phyloP scores from a whole-genome alignment of 768 basidiomycete genomes.

The Phylloporus arenicola region DNA sequence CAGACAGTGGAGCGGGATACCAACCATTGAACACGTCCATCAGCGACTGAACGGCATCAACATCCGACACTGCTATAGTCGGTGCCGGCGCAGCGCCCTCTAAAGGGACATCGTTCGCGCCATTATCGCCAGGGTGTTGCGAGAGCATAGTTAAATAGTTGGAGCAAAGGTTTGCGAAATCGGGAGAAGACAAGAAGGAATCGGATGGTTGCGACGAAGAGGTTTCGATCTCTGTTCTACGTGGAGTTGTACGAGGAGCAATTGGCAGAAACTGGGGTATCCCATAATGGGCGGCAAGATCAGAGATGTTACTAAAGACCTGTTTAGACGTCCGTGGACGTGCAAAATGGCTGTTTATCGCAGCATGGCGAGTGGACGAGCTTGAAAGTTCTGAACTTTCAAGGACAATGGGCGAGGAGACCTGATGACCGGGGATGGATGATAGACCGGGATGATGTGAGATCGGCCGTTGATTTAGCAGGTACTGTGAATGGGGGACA shows the following conservation, averaged over 20 bases:
- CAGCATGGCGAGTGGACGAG: constrained; percentile 47
- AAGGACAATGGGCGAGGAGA: constrained; percentile 34
- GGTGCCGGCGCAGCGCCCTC: constrained; percentile 24
- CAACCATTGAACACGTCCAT: constrained; percentile 38
- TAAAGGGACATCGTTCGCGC: constrained; percentile 30
- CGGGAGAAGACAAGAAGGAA: constrained; percentile 28
- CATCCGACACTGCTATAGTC: constrained; percentile 18
- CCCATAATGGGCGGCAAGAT: constrained; percentile 74
- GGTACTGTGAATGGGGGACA: constrained; percentile 33
- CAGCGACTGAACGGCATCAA: constrained; percentile 33
- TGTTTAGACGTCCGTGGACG: constrained; percentile 66
- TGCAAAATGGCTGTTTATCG: constrained; percentile 46
- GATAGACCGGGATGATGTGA: constrained; percentile 34
- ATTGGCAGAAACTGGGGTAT: constrained; percentile 68
- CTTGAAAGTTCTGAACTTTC: constrained; percentile 55
- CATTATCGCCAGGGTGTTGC: constrained; percentile 40
- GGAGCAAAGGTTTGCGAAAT: constrained; percentile 45
- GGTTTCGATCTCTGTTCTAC: constrained; percentile 33
- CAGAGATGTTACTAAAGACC: constrained; percentile 61
- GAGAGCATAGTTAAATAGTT: constrained; percentile 70
- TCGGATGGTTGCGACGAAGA: constrained; percentile 22
- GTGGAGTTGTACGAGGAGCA: constrained; percentile 56
- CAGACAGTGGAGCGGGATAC: not conserved
- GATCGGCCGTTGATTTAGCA: constrained; percentile 47
- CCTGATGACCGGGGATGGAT: constrained; percentile 37